Percentiles rank a stretch among this genome's conserved stretches.
These are phyloP conservation scores for Physocladia obscura DNA, from an alignment of 192 early-diverging fungal genomes.

Conservation along the genomic window DNA sequence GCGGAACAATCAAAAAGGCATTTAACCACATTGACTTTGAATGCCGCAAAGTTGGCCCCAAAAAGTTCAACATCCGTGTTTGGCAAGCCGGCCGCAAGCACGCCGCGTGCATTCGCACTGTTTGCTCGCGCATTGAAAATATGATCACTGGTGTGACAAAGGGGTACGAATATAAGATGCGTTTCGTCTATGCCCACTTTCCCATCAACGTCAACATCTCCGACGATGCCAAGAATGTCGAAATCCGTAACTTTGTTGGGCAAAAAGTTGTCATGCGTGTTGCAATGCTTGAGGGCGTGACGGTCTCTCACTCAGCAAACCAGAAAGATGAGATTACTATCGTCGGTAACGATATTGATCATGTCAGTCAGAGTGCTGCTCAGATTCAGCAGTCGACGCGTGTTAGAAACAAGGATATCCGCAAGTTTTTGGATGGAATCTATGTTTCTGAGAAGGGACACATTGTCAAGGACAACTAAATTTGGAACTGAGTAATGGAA, in stretches of 20 bases:
- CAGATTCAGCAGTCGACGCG: conserved; percentile 90
- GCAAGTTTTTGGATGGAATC: conserved; percentile 99
- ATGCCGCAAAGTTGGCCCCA: conserved; percentile 65
- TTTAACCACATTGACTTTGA: conserved; percentile 94
- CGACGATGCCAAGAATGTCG: conserved; percentile 72
- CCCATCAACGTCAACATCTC: conserved; percentile 94
- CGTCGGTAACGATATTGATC: conserved; percentile 89
- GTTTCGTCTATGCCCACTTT: conserved; percentile 98
- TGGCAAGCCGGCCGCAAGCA: conserved; percentile 97
- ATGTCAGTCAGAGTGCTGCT: conserved; percentile 94
- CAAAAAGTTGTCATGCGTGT: conserved; percentile 90
- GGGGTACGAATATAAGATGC: conserved; percentile 99
- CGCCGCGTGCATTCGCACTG: conserved; percentile 96
- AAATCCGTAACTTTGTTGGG: conserved; percentile 99
- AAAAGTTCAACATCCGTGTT: conserved; percentile 82
- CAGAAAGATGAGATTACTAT: conserved; percentile 96
- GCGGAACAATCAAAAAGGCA: conserved; percentile 84
- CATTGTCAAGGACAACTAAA: conserved; percentile 19
- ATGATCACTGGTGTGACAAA: conserved; percentile 98
- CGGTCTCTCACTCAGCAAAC: conserved; percentile 67
- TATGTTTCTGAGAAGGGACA: conserved; percentile 86
- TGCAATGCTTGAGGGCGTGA: conserved; percentile 82
- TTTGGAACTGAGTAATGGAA: too few relatives aligned
- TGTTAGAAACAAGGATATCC: conserved; percentile 99
- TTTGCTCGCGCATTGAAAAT: conserved; percentile 93